Evolutionary conservation across 1,139 yeast genomes (phyloP).

Genomic region (Trichomonascaceae sp.): DNA sequence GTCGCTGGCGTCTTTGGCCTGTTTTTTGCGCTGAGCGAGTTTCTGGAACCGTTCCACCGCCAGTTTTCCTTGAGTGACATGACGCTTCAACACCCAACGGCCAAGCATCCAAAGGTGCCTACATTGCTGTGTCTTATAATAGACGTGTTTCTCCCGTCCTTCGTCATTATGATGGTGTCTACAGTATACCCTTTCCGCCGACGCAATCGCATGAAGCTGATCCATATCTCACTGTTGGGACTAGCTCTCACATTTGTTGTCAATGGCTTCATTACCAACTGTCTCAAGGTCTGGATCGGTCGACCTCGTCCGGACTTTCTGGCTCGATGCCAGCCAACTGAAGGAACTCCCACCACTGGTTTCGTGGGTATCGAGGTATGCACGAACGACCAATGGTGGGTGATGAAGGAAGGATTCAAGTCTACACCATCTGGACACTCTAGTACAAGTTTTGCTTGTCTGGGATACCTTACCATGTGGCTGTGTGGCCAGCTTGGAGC

Average conservation of each 20-base stretch:
- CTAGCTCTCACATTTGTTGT: conserved; percentile 30
- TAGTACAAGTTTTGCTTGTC: conserved; percentile 52
- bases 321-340: conserved; percentile 49
- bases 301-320: conserved; percentile 72
- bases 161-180: conserved; percentile 19
- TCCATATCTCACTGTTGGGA: conserved; percentile 33
- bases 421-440: conserved; percentile 80
- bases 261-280: conserved; percentile 38
- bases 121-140: conserved; percentile 21
- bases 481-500: conserved; percentile 41
- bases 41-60: conserved; percentile 19
- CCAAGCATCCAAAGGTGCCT: conserved; percentile 37
- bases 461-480: conserved; percentile 54
- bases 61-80: conserved; percentile 22
- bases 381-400: conserved; percentile 26
- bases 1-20: conserved; percentile 11
- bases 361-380: conserved; percentile 44
- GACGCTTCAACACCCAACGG: conserved; percentile 40
- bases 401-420: conserved; percentile 54
- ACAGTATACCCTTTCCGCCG: conserved; percentile 13
- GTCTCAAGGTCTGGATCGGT: conserved; percentile 63
- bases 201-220: conserved; percentile 16
- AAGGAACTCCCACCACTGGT: conserved; percentile 21
- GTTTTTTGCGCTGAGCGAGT: conserved; percentile 14
- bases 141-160: conserved; percentile 21